Base-by-base conservation (phyloP, 495 filamentous ascomycete species). In the Penicillium cinerascens region DNA sequence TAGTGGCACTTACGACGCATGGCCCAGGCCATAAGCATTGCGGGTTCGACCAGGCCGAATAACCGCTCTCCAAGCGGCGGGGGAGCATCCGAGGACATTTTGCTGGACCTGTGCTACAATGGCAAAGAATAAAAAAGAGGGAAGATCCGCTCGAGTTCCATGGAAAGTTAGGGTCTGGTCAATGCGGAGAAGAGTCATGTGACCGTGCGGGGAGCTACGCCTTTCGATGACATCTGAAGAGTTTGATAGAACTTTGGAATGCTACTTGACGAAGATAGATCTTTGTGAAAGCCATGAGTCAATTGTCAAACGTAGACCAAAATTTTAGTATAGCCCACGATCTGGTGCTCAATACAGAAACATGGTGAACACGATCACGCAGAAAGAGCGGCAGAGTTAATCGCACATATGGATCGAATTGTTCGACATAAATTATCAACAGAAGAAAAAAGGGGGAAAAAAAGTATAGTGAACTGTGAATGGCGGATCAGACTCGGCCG, bases 1-100 rank as follows among this genome's bases (percentile, higher is more conserved):
- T 3, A 6, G 29, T 13, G 29, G 29, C 29, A 64, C 68, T 60
- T 60, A 74, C 71, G 61, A 22, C 62, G 60, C 52, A 73, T 60
- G 13, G 70, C 65, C 60, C 54, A 67, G 3, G 40, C 22, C 54
- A 70, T 51, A 38, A 75, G 49, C 3, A 47, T n/a, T 4, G 58
- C 66, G 5, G 70, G 72, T 17, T 69, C 67, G 13, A 67, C n/a
- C 21, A 73, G 41, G 25, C 45, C 47, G 2, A 29, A 27, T 36
- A 72, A 25, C 37, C 63, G 64, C 49, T 63, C 45, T 4, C 29
- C 15, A 4, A 65, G 22, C 15, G 61, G 55, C 0, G 61, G 61
- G 8, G 61, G 49, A 25, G 22, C 21, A 5, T 60, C 44, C 22
- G 46, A 44, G 3, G 61, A 62, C 59, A 59, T 62, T 0, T n/a